A percentile compares a stretch with the other conserved stretches of the same genome.
These are phyloP conservation scores for Colletotrichum plurivorum DNA, from an alignment of 2,329 filamentous ascomycete species.

Conservation along the genomic window DNA sequence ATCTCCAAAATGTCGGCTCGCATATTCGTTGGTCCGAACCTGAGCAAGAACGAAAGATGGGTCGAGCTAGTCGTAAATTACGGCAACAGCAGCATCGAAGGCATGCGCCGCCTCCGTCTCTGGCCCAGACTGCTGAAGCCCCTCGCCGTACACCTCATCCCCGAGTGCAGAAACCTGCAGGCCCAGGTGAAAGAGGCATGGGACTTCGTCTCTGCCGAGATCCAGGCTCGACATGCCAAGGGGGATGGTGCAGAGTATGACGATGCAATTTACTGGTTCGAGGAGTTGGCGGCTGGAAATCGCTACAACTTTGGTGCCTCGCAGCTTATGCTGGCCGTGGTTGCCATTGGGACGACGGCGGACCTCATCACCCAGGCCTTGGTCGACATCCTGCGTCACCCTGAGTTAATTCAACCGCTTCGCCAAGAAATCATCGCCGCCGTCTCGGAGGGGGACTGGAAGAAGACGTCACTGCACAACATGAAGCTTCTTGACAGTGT, in stretches of 20 bases:
- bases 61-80: too few relatives aligned
- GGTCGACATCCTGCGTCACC: neutral
- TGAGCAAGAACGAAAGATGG: too few relatives aligned
- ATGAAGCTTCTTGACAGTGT: slow-evolving; percentile 44
- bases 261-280: slow-evolving; percentile 13
- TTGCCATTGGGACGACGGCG: neutral
- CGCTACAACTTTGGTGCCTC: slow-evolving; percentile 1
- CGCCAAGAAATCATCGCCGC: neutral
- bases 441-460: neutral
- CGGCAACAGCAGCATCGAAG: too few relatives aligned
- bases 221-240: too few relatives aligned
- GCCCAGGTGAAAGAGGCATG: too few relatives aligned
- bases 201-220: too few relatives aligned
- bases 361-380: slow-evolving; percentile 4
- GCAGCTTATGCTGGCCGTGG: slow-evolving; percentile 3
- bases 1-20: too few relatives aligned
- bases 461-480: neutral
- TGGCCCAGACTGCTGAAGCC: too few relatives aligned
- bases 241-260: neutral
- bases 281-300: neutral
- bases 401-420: slow-evolving; percentile 6
- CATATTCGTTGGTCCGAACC: too few relatives aligned
- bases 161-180: too few relatives aligned
- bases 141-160: too few relatives aligned
- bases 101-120: too few relatives aligned